Evolutionary conservation across 371 early-diverging fungal genomes (phyloP).

Genomic region (Chytridium lagenaria): DNA sequence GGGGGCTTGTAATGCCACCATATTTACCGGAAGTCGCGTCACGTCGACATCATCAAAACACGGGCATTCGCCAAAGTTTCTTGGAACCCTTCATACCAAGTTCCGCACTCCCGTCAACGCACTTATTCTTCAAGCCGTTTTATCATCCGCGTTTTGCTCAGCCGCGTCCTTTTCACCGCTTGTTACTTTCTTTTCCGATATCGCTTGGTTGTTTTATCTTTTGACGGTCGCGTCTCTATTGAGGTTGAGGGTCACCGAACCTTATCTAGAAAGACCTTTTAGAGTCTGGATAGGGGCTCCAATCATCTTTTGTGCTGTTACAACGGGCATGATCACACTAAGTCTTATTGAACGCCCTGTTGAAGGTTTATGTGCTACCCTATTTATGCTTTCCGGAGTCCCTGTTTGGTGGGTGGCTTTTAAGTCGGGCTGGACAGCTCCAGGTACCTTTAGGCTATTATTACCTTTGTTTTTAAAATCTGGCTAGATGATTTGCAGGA

Average conservation of each 20-base stretch:
- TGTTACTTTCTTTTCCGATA: conserved; percentile 77
- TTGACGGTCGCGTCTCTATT: conserved; percentile 49
- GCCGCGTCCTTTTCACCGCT: conserved; percentile 71
- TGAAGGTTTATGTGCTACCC: conserved; percentile 30
- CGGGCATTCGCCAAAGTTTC: conserved; percentile 71
- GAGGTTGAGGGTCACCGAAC: conserved; percentile 41
- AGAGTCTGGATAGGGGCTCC: conserved; percentile 45
- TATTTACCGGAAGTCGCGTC: conserved; percentile 77
- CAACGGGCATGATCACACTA: conserved; percentile 37
- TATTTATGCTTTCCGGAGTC: conserved; percentile 36
- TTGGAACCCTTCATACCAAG: conserved; percentile 66
- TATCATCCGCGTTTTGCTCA: conserved; percentile 69
- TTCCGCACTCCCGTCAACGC: conserved; percentile 75
- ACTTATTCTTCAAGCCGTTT: conserved; percentile 64
- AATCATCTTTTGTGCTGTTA: conserved; percentile 37
- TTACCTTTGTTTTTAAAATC: not conserved
- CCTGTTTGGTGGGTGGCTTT: conserved; percentile 37
- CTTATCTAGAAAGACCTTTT: conserved; percentile 48
- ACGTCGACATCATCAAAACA: conserved; percentile 75
- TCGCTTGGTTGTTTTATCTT: conserved; percentile 76
- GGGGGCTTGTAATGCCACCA: conserved; percentile 79
- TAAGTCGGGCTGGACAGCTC: conserved; percentile 7
- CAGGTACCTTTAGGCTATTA: not conserved
- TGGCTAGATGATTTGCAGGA: not conserved
- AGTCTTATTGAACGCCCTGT: conserved; percentile 47